These are phyloP conservation scores for Phytopythium helicoides DNA, from an alignment of 352 stramenopile genomes.

Conservation along the genomic window DNA sequence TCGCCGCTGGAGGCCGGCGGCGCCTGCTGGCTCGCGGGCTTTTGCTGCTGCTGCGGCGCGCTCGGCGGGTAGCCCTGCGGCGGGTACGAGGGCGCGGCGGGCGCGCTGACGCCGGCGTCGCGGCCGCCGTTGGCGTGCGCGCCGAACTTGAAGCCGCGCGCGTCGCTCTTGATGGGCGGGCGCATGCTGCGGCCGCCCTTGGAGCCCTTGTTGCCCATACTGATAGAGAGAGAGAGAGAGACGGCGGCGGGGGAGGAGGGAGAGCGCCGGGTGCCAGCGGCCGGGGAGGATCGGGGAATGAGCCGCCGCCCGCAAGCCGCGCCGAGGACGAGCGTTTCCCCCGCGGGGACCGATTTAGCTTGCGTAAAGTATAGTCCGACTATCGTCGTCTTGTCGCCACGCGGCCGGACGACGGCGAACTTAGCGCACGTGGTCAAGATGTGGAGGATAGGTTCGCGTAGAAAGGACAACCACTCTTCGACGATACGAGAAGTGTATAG, in stretches of 20 bases:
- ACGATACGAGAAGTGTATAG: too few species aligned
- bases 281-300: slow-evolving; percentile 35
- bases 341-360: neutral
- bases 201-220: slow-evolving; percentile 85
- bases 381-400: too few species aligned
- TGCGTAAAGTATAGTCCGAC: too few species aligned
- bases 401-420: too few species aligned
- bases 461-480: too few species aligned
- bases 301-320: slow-evolving; percentile 11
- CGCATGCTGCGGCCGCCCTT: slow-evolving; percentile 66
- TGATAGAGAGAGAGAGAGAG: neutral
- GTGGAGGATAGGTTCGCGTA: too few species aligned
- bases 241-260: slow-evolving; percentile 2
- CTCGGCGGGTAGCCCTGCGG: slow-evolving; percentile 24
- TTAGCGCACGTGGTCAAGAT: too few species aligned
- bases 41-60: slow-evolving; percentile 16
- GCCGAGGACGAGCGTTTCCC: slow-evolving; percentile 13
- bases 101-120: slow-evolving; percentile 69
- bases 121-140: slow-evolving; percentile 43
- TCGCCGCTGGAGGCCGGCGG: slow-evolving; percentile 19
- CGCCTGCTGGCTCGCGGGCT: slow-evolving; percentile 18
- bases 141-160: slow-evolving; percentile 75
- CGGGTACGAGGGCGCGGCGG: slow-evolving; percentile 58
- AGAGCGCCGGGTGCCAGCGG: slow-evolving; percentile 10
- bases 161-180: slow-evolving; percentile 83